Evolutionary conservation across 805 yeast species (phyloP), one percentile per base, ranked within the genome.

Genomic region (Suhomyces xylopsoci): DNA sequence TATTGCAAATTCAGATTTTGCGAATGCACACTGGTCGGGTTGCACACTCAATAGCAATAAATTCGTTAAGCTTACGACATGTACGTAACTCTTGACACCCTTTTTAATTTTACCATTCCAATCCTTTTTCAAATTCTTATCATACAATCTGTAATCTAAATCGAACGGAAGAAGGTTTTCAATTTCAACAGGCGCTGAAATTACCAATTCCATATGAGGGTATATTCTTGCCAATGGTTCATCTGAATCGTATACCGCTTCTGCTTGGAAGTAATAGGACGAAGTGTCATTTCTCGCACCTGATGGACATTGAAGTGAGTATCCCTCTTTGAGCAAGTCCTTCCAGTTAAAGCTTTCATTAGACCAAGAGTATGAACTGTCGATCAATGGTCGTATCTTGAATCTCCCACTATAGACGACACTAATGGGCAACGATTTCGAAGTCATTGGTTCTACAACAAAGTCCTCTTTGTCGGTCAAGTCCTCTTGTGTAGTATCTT

Each of bases 91-190:
- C n/a, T 81, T 78, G 7, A 77, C 81, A 3, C 96, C 96, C 58
- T 82, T 81, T 45, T 72, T 70, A 42, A 96, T 71, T 9, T 67
- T 63, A 24, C 85, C 85, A 50, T 77, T 78, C 86, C 91, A 84
- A 52, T 86, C 92, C 53, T 79, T 80, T 50, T 80, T 80, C 34
- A 84, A 74, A 19, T 83, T 84, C 61, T 89, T 88, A 65, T 91
- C 94, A 66, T 87, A 88, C 12, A 94, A 76, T 52, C 87, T 76
- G 69, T 87, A 90, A 17, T 81, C 76, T 44, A 93, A 68, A 60
- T 89, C 96, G 63, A 80, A 88, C 0, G 99, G 98, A 48, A 96
- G 67, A 49, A 90, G 72, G 62, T 94, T 94, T 58, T 88, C 91
- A 53, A 94, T 76, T 59, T 88, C 89, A 45, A 94, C 69, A 0